phyloP scores from a whole-genome alignment of 2,329 filamentous ascomycete species.

The Simplicillium sp. region DNA sequence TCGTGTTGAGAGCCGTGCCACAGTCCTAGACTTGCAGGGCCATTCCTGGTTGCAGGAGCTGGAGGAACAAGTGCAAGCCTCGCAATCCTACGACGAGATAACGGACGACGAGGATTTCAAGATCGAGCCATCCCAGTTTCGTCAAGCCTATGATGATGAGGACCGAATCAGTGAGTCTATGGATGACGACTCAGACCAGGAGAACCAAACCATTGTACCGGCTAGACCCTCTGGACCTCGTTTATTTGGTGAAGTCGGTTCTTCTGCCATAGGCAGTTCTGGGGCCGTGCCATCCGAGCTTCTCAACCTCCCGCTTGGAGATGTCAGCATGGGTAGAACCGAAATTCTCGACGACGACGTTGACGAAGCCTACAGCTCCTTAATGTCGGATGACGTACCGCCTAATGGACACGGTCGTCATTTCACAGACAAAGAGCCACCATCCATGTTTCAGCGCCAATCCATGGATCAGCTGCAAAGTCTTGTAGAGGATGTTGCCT shows the following conservation, averaged over 20 bases:
- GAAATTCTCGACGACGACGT: conserved; percentile 36
- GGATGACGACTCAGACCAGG: conserved; percentile 68
- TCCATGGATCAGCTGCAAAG: conserved; percentile 42
- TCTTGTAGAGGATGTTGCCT: conserved; percentile 40
- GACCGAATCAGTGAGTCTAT: conserved; percentile 32
- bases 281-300: conserved; percentile 37
- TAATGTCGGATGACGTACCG: conserved; percentile 16
- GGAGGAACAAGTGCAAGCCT: conserved; percentile 19
- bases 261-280: conserved; percentile 43
- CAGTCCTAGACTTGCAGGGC: conserved; percentile 56
- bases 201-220: conserved; percentile 62
- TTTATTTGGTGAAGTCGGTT: conserved; percentile 46
- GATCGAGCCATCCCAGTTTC: conserved; percentile 51
- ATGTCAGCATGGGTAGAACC: conserved; percentile 26
- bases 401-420: conserved; percentile 10
- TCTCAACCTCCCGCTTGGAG: conserved; percentile 36
- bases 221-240: conserved; percentile 22
- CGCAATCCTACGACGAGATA: conserved; percentile 50
- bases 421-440: background rate
- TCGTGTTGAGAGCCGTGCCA: conserved; percentile 70
- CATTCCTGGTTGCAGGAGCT: conserved; percentile 61
- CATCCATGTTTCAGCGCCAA: conserved; percentile 30
- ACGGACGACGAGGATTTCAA: conserved; percentile 50
- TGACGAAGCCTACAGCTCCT: conserved; percentile 33
- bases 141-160: conserved; percentile 16